These are phyloP conservation scores for Rhazya stricta DNA, from an alignment of 257 asterid genomes.

Conservation along the genomic window DNA sequence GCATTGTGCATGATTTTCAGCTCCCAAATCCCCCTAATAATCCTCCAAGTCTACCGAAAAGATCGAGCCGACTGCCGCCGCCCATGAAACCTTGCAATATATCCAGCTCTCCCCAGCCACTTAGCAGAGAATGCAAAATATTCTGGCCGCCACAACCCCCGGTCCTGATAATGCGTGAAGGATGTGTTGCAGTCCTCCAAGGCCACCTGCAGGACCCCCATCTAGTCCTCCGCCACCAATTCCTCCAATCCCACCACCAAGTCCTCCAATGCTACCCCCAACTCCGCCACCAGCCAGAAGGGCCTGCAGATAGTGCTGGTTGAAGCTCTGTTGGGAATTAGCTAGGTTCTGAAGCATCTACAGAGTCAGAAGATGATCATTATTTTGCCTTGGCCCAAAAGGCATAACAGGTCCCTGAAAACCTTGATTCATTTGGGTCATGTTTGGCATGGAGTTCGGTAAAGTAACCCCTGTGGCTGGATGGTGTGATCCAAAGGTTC, in stretches of 20 bases:
- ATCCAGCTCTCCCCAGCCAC: constrained; percentile 27
- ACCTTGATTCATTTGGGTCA: constrained; percentile 19
- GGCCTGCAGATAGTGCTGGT: constrained; percentile 26
- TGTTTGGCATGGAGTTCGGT: constrained; percentile 10
- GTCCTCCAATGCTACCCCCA: constrained; percentile 9
- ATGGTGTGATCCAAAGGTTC: background rate
- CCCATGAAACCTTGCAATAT: constrained; percentile 32
- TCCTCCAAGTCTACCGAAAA: constrained; percentile 41
- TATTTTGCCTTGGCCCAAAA: constrained; percentile 11
- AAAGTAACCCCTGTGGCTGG: constrained; percentile 11
- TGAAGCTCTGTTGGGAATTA: constrained; percentile 6
- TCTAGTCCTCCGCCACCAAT: background rate
- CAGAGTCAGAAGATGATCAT: constrained; percentile 7
- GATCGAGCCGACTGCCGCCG: constrained; percentile 26
- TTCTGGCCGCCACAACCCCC: constrained; percentile 17
- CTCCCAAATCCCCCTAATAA: constrained; percentile 20
- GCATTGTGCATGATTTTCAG: background rate
- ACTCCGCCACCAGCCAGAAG: constrained; percentile 23
- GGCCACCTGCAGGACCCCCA: background rate
- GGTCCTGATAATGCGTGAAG: constrained; percentile 4
- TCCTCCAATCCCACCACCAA: background rate
- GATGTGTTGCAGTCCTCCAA: constrained; percentile 12
- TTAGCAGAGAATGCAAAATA: constrained; percentile 9
- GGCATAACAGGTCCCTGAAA: constrained; percentile 5
- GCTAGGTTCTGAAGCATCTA: constrained; percentile 25